Base-by-base conservation (phyloP, 2,329 filamentous ascomycete species). In the Juglanconis sp. region DNA sequence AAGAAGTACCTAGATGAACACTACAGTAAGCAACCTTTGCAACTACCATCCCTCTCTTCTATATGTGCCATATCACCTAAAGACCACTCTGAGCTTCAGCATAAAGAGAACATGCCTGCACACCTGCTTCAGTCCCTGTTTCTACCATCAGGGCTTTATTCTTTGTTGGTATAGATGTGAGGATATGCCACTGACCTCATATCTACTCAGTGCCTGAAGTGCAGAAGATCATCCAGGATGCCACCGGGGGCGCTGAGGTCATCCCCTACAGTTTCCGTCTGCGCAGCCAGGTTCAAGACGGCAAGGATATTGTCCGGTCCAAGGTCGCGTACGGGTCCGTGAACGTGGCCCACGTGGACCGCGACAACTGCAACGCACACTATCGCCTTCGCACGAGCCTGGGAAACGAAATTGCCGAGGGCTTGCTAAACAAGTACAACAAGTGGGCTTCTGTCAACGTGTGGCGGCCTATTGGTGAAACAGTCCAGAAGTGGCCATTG, bases 401-500 rank as follows among this genome's bases (percentile, higher is more conserved):
- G 13, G 47, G 47, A 3, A 30, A 34, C 17, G 57, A 63, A 13
- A 68, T 66, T n/a, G 68, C 68, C 34, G 63, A 67, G 38, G 53
- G 66, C n/a, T 63, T 70, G 48, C 61, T 65, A 57, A 57, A 67
- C 51, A 48, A 35, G 42, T 65, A 66, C 60, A 66, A 65, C 55
- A 66, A 66, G 17, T 70, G 65, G 57, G 67, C 66, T 10, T 66
- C 68, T 52, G 68, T 70, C 35, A 70, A 69, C 59, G 52, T 70
- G 57, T 70, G 68, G 68, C 64, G 68, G 57, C 67, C 66, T 10
- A 67, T 70, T 56, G 67, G 67, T 48, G 53, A 68, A 40, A 61
- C 68, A 38, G 64, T 68, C 59, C 62, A 64, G 59, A 65, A 66
- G 53, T 70, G 68, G 68, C 68, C 68, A 1, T 65, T 70, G 36